These are phyloP conservation scores for Irpex sp. DNA, from an alignment of 1,284 basidiomycete species.

Conservation along the genomic window DNA sequence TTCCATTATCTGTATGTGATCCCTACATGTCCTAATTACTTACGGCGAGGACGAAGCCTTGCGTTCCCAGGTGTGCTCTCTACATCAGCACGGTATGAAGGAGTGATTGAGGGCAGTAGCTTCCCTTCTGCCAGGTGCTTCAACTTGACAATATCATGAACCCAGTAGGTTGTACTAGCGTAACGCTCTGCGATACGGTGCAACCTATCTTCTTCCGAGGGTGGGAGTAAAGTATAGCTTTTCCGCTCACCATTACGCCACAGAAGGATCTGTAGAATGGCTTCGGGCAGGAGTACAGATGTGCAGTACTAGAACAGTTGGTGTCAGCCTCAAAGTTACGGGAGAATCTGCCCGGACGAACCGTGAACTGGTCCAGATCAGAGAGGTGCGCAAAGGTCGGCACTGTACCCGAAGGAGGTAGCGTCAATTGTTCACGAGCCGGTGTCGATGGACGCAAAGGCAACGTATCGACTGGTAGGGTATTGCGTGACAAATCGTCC, in stretches of 20 bases:
- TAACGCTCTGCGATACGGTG: slow-evolving; percentile 45
- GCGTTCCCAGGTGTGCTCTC: neutral
- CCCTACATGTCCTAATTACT: slow-evolving; percentile 3
- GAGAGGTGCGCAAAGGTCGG: slow-evolving; percentile 47
- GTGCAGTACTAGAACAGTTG: slow-evolving; percentile 54
- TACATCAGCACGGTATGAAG: slow-evolving; percentile 2
- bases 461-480: neutral
- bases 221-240: slow-evolving; percentile 41
- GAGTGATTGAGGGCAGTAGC: slow-evolving; percentile 19
- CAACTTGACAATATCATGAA: slow-evolving; percentile 51
- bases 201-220: slow-evolving; percentile 51
- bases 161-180: slow-evolving; percentile 59
- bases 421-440: neutral
- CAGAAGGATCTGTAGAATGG: slow-evolving; percentile 62
- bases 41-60: neutral
- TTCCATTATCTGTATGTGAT: neutral
- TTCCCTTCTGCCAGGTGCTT: slow-evolving; percentile 22
- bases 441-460: neutral
- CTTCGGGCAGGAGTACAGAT: slow-evolving; percentile 65
- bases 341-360: slow-evolving; percentile 26
- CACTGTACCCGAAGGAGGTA: slow-evolving; percentile 9
- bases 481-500: neutral
- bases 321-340: neutral
- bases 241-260: slow-evolving; percentile 62
- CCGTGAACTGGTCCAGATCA: slow-evolving; percentile 53